phyloP scores from a whole-genome alignment of 176 grass and related monocot genomes.

The Urochloa ruziziensis region DNA sequence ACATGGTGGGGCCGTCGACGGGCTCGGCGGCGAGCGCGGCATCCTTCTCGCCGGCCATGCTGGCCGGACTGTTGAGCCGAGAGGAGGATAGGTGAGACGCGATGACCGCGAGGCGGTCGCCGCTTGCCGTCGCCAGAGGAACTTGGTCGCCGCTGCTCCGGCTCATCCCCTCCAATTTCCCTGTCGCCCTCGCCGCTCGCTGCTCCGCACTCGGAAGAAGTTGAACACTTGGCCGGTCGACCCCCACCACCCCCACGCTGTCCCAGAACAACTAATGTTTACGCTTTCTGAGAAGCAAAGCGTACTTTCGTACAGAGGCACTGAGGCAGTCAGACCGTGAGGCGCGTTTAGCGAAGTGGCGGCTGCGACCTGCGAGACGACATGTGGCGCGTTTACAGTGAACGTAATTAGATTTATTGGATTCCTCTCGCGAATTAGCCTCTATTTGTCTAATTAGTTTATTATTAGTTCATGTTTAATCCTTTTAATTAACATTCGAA shows the following conservation, averaged over 20 bases:
- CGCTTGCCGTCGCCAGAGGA: slow-evolving; percentile 3
- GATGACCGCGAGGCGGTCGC: slow-evolving; percentile 41
- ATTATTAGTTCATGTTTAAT: too few relatives aligned
- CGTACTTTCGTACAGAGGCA: background rate
- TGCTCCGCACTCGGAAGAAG: background rate
- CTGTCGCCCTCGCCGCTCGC: background rate
- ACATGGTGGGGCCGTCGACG: slow-evolving; percentile 65
- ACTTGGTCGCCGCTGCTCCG: background rate
- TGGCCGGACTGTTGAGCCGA: background rate
- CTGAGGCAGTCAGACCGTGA: background rate
- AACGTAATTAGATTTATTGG: too few relatives aligned
- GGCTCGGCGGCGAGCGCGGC: slow-evolving; percentile 48
- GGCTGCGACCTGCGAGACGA: too few relatives aligned
- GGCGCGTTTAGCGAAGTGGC: background rate
- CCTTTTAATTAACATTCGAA: too few relatives aligned
- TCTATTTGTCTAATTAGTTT: too few relatives aligned
- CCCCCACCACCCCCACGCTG: too few relatives aligned
- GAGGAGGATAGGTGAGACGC: slow-evolving; percentile 43
- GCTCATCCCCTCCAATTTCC: background rate
- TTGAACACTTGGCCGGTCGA: background rate
- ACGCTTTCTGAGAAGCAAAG: background rate
- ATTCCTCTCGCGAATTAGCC: too few relatives aligned
- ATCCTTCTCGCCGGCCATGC: slow-evolving; percentile 42
- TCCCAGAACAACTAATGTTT: background rate
- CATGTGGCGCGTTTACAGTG: too few relatives aligned